These are phyloP conservation scores for Puccinia hordei DNA, from an alignment of 1,284 basidiomycete species.

Conservation along the genomic window DNA sequence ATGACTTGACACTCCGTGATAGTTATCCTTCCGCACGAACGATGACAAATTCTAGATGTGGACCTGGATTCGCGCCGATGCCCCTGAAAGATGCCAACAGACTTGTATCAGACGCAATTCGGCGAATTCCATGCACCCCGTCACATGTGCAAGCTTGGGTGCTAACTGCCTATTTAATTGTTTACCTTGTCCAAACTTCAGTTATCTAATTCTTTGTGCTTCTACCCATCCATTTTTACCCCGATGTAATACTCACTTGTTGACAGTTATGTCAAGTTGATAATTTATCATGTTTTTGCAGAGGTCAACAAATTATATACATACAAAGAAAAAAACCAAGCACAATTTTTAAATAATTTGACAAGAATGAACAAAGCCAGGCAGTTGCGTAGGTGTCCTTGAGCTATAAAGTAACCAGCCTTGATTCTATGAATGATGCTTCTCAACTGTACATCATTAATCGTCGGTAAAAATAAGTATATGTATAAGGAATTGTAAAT, in stretches of 20 bases:
- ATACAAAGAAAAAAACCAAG: slow-evolving; percentile 3
- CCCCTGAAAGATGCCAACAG: neutral
- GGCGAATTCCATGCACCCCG: neutral
- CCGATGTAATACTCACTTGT: neutral
- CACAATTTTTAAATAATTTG: neutral
- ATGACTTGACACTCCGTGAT: slow-evolving; percentile 16
- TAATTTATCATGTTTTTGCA: neutral
- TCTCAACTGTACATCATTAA: slow-evolving; percentile 7
- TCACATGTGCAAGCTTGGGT: neutral
- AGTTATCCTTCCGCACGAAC: slow-evolving; percentile 11
- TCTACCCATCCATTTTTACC: neutral
- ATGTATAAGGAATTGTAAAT: neutral
- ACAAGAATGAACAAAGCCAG: neutral
- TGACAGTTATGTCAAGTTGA: neutral
- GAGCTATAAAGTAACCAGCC: neutral
- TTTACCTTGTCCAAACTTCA: neutral
- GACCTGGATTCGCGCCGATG: slow-evolving; percentile 30
- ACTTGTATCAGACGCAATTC: neutral
- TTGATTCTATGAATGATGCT: slow-evolving; percentile 9
- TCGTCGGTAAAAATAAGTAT: neutral
- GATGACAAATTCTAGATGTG: slow-evolving; percentile 28
- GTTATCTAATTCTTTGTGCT: neutral
- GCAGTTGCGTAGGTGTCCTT: slow-evolving; percentile 3
- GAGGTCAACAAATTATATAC: neutral
- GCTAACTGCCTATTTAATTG: too few relatives aligned